phyloP scores from a whole-genome alignment of 441 rosid species.

The Corymbia calophylla region DNA sequence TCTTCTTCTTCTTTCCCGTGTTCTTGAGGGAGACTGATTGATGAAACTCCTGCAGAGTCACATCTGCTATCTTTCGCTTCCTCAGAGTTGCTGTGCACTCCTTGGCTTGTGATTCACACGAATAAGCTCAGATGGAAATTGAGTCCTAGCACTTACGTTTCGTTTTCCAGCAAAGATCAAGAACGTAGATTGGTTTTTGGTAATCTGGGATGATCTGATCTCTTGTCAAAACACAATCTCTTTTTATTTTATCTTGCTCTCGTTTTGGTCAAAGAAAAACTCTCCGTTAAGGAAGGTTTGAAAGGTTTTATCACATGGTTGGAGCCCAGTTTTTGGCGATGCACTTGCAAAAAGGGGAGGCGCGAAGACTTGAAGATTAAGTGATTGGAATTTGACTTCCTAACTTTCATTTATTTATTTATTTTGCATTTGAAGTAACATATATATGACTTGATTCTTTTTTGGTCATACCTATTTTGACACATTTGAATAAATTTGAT shows the following conservation, averaged over 20 bases:
- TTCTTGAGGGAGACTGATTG: neutral
- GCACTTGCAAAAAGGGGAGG: neutral
- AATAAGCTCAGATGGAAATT: neutral
- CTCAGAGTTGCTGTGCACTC: neutral
- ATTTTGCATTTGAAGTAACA: neutral
- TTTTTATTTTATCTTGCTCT: neutral
- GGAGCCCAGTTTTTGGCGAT: neutral
- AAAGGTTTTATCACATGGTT: neutral
- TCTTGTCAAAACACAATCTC: neutral
- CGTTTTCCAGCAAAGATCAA: neutral
- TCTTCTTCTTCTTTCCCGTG: neutral
- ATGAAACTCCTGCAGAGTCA: neutral
- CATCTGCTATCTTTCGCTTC: neutral
- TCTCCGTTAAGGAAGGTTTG: neutral
- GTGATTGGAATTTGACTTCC: neutral
- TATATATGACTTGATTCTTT: neutral
- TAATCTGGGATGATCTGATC: neutral
- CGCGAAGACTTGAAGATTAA: neutral
- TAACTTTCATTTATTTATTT: neutral
- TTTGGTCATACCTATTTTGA: no score
- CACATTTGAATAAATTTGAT: neutral
- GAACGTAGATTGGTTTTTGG: neutral
- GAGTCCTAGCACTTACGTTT: neutral
- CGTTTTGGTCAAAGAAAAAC: neutral
- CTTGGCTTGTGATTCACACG: neutral